Conservation (phyloP, 2,329 filamentous ascomycete genomes). For the Orbilia javanica region DNA sequence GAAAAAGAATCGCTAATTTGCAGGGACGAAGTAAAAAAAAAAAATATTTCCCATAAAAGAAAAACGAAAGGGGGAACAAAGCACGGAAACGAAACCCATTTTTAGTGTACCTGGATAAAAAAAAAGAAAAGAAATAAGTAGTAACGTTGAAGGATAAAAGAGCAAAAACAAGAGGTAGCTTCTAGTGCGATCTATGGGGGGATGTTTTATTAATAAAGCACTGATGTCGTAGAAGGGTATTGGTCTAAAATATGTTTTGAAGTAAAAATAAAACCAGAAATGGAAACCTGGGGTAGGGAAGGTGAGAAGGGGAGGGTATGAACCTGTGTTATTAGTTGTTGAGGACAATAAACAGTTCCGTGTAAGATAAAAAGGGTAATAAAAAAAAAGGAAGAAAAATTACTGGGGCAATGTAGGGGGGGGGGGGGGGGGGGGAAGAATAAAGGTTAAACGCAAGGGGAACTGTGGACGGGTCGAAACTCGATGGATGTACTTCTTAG, state of each 20-base stretch:
- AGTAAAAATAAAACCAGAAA: conserved; percentile 10
- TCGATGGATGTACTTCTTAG: background rate
- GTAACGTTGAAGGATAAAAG: conserved; percentile 20
- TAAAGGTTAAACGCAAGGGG: background rate
- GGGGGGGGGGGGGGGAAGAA: background rate
- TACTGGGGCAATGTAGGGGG: background rate
- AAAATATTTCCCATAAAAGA: background rate
- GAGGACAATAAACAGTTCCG: conserved; percentile 1
- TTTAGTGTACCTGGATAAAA: conserved; percentile 1
- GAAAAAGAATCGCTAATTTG: conserved; percentile 43
- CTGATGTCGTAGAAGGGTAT: conserved; percentile 45
- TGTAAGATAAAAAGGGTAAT: background rate
- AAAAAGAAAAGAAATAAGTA: conserved; percentile 21
- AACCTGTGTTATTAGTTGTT: conserved; percentile 18
- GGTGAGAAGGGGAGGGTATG: background rate
- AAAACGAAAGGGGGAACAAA: conserved; percentile 17
- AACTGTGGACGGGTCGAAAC: background rate
- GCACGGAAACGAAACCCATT: conserved; percentile 34
- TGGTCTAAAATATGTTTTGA: conserved; percentile 39
- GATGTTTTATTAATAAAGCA: conserved; percentile 38
- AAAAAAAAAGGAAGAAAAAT: background rate
- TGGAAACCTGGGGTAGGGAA: background rate
- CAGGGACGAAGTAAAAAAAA: conserved; percentile 12
- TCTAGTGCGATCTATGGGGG: conserved; percentile 56
- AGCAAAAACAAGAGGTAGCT: background rate